Evolutionary conservation across 1,139 yeast genomes (phyloP), one percentile per base, ranked within the genome.

Genomic region (Geotrichum bryndzae): DNA sequence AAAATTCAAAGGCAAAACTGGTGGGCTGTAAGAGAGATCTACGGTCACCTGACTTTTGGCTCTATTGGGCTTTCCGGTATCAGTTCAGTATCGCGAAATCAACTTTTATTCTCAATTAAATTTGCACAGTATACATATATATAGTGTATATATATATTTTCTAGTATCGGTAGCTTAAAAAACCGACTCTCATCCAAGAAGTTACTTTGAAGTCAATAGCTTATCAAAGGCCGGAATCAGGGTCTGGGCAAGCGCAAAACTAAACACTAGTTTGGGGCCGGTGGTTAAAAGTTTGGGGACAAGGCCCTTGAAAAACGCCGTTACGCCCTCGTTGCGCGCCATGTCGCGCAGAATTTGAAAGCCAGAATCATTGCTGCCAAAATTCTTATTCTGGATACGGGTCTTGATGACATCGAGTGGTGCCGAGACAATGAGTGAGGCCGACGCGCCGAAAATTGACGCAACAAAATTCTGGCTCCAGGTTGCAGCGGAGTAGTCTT

Each of bases 391-490:
- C 80, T 94, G 99, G 72, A 94, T 94, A 81, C 99, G 88, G 66
- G 99, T 94, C 83, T 94, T 94, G 77, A 94, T 94, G 66, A 94
- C 99, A 74, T 94, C 99, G 72, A 94, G 83, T 61, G 99, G 99
- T 61, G 99, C 99, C 70, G 96, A 88, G 46, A 94, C 98, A 74
- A 94, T 89, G 76, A 94, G 83, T 31, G 98, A 92, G 46, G 99
- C 96, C 64, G 96, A 89, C 38, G 99, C 99, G 76, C 99, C 99
- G 71, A 88, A 87, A 70, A 92, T 91, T n/a, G 99, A 94, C 35
- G 98, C 89, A 66, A 94, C 82, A 73, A 94, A 92, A 80, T 94
- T 94, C 78, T 94, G 98, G 59, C 84, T 69, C 98, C 98, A 94
- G 41, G 98, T 88, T 58, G 99, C 99, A 68, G 85, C 76, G 48